A percentile compares a stretch with the other conserved stretches of the same genome.
Evolutionary conservation across 306 rosid species (phyloP).

Genomic region (Cucumis cinereus): DNA sequence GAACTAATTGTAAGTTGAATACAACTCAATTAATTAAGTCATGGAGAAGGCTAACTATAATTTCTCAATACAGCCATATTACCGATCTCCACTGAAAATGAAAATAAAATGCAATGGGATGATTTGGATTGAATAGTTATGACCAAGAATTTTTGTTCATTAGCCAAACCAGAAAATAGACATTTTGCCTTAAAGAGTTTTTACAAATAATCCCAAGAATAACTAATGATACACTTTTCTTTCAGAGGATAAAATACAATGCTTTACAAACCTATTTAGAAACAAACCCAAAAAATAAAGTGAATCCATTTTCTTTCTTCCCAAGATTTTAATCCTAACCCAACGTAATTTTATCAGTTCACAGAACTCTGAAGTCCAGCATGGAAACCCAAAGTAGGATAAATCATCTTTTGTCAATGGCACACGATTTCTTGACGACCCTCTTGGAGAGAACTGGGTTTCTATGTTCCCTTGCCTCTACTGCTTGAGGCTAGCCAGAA

Average conservation of each 20-base stretch:
- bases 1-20: no score
- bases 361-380: not conserved
- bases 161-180: not conserved
- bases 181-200: not conserved
- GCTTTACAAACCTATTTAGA: not conserved
- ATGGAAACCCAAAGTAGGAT: not conserved
- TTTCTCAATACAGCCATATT: no score
- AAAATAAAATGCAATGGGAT: no score
- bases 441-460: not conserved
- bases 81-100: no score
- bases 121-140: no score
- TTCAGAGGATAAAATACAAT: conserved; percentile 1
- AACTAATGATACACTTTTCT: not conserved
- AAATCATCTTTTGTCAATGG: not conserved
- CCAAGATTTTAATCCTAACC: not conserved
- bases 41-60: no score
- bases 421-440: not conserved
- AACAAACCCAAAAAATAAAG: not conserved
- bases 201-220: not conserved
- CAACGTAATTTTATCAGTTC: not conserved
- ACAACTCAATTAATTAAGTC: no score
- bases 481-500: not conserved
- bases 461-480: not conserved
- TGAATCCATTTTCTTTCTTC: not conserved
- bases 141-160: not conserved